phyloP scores from a whole-genome alignment of 768 basidiomycete genomes.

The Udeniomyces megalosporus region DNA sequence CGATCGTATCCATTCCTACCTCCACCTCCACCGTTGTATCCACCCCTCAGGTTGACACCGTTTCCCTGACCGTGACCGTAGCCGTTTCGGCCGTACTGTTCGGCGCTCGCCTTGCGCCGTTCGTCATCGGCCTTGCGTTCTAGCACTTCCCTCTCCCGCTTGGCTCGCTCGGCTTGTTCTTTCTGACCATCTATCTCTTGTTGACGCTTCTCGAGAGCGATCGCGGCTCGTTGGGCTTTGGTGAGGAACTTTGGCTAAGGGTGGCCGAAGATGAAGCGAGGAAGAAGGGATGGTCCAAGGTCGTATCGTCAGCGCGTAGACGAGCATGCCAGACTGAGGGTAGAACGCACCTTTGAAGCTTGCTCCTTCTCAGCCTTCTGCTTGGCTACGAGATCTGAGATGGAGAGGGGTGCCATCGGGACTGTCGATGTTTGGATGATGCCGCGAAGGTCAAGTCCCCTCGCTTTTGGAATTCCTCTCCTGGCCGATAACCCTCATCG shows the following conservation, averaged over 20 bases:
- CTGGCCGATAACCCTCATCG: too few relatives aligned
- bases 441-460: too few relatives aligned
- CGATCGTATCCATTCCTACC: constrained; percentile 4
- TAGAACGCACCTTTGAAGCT: constrained; percentile 55
- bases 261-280: constrained; percentile 1
- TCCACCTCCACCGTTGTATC: neutral
- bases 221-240: constrained; percentile 73
- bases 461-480: too few relatives aligned
- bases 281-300: neutral
- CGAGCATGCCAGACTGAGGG: neutral
- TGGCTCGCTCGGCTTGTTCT: constrained; percentile 45
- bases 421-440: too few relatives aligned
- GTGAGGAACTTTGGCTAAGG: constrained; percentile 91
- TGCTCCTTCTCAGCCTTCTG: constrained; percentile 81
- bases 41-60: constrained; percentile 3
- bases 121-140: constrained; percentile 60
- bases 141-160: constrained; percentile 48
- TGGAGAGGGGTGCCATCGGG: constrained; percentile 13
- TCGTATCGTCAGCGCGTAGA: neutral
- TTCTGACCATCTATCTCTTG: constrained; percentile 64
- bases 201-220: constrained; percentile 74
- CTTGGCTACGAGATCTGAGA: constrained; percentile 39
- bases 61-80: neutral
- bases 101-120: constrained; percentile 30
- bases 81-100: neutral